Evolutionary conservation across 345 rosid genomes (phyloP).

Genomic region (Ceriops tagal): DNA sequence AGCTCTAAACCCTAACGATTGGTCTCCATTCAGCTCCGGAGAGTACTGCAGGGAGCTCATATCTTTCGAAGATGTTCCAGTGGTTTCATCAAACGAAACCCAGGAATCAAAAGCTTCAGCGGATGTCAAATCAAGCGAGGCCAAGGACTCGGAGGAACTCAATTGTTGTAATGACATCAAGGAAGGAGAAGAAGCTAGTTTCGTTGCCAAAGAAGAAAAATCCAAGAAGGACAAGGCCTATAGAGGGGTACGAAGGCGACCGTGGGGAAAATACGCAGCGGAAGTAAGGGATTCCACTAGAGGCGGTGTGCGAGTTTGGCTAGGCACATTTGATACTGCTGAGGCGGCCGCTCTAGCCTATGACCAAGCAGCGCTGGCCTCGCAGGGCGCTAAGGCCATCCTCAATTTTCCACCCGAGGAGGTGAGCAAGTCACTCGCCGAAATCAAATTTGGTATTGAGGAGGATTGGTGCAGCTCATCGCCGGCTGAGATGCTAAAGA

Average conservation of each 20-base stretch:
- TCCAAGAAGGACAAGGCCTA: constrained; percentile 34
- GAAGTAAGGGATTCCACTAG: constrained; percentile 70
- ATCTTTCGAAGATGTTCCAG: neutral
- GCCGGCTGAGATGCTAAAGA: constrained; percentile 59
- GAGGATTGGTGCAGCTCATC: constrained; percentile 45
- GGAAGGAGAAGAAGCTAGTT: neutral
- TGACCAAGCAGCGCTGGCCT: constrained; percentile 67
- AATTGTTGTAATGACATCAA: neutral
- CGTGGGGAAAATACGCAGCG: constrained; percentile 77
- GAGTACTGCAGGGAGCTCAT: too few species aligned
- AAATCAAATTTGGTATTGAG: constrained; percentile 39
- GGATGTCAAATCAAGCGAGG: too few species aligned
- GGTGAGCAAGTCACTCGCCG: constrained; percentile 50
- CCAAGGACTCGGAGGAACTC: neutral
- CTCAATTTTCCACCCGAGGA: constrained; percentile 60
- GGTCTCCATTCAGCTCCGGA: too few species aligned
- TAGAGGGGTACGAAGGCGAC: constrained; percentile 68
- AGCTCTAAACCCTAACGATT: too few species aligned
- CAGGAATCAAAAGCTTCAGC: too few species aligned
- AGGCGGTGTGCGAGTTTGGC: constrained; percentile 68
- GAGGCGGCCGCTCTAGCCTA: constrained; percentile 77
- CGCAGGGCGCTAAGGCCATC: constrained; percentile 50
- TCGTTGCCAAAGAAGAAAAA: neutral
- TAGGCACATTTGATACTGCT: constrained; percentile 65
- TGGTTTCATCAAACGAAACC: neutral